Evolutionary conservation across 192 early-diverging fungal genomes (phyloP), one percentile per base, ranked within the genome.

Genomic region (Linnemannia zychae): DNA sequence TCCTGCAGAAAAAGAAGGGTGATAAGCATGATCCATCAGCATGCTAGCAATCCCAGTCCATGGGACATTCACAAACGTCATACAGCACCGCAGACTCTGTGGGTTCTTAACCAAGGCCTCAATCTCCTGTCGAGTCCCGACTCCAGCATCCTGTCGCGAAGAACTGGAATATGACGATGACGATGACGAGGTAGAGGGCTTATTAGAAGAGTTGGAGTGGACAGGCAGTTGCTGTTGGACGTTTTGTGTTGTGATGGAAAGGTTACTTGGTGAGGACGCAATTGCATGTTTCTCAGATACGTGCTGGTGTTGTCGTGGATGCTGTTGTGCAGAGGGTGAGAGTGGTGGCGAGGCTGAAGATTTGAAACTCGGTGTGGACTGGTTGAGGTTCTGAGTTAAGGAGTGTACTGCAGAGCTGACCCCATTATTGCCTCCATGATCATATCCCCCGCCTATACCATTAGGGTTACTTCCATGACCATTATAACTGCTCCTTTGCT

Each of bases 31-130:
- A 38, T 85, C 77, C 83, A 85, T 76, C 33, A 85, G 40, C 46
- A 79, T 31, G 28, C 48, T 71, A 6, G 38, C 94, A 72, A 97
- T 95, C 69, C 93, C 92, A 81, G 94, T 94, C 96, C 96, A 97
- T 24, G 96, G 96, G n/a, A 97, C 94, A 88, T 95, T 97, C 40
- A 97, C 94, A 92, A 95, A 96, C 50, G 96, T 97, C 96, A 97
- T 96, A 78, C 94, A 95, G 81, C 96, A 96, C 70, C 90, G 90
- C 73, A 97, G 84, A 38, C 91, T 92, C 87, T 95, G 94, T 60
- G 95, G 94, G 63, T 91, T 89, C 50, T 88, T 90, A 44, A 91
- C 88, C 5, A 79, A 57, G 7, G 77, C 82, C 63, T 85, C 87
- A 44, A 80, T 66, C 11, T 75, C 87, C 28, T 81, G 82, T 74